Conservation (phyloP, 1,139 yeast species). For the Arxiozyma telluris region DNA sequence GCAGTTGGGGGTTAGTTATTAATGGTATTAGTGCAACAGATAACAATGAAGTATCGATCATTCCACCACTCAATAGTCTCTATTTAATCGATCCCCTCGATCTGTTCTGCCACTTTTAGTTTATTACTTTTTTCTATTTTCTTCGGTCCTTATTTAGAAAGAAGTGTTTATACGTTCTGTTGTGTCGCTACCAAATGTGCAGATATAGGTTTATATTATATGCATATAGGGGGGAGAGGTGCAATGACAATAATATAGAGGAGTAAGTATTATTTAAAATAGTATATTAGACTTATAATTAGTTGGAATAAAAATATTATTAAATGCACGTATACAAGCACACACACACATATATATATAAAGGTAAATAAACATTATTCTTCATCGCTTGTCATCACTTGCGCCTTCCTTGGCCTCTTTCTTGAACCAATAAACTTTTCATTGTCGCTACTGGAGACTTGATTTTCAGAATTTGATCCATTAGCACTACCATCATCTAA, state of each 20-base stretch:
- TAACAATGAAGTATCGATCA: too few species aligned
- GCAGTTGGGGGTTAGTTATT: too few species aligned
- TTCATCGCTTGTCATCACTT: conserved; percentile 1
- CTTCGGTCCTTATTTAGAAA: background rate
- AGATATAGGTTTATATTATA: background rate
- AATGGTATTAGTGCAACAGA: too few species aligned
- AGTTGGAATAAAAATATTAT: background rate
- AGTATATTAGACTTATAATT: background rate
- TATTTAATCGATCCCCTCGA: background rate
- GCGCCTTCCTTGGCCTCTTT: background rate
- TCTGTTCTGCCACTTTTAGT: too few species aligned
- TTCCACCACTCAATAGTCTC: background rate
- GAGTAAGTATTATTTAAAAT: background rate
- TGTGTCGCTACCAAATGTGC: background rate
- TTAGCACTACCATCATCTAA: conserved; percentile 12
- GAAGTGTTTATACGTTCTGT: background rate
- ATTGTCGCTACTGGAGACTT: conserved; percentile 1
- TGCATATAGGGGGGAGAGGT: too few species aligned
- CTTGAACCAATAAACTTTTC: conserved; percentile 2
- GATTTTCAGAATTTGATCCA: conserved; percentile 6
- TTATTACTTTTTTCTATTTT: too few species aligned
- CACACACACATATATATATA: background rate
- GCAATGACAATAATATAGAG: background rate
- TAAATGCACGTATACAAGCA: background rate
- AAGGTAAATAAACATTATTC: background rate